Evolutionary conservation across 768 basidiomycete genomes (phyloP).

Genomic region (Psilocybe subaeruginosa): DNA sequence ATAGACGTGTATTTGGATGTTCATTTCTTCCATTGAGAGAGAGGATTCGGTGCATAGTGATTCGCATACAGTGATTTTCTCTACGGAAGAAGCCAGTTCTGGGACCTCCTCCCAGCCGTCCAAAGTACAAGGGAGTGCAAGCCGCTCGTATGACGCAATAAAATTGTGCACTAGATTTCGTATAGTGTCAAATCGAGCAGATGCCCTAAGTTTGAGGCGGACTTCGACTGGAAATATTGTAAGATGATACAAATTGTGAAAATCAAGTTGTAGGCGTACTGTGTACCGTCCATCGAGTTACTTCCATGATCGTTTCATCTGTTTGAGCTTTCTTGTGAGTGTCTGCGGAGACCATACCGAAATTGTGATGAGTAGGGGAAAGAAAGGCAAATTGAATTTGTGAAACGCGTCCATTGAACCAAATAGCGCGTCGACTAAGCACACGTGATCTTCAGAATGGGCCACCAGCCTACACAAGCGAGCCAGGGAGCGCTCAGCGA

Average conservation of each 20-base stretch:
- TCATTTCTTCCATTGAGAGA: conserved; percentile 58
- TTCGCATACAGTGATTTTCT: conserved; percentile 75
- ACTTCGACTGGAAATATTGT: conserved; percentile 70
- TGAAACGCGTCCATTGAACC: conserved; percentile 17
- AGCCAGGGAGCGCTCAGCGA: background rate
- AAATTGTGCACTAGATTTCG: conserved; percentile 63
- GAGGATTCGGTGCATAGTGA: conserved; percentile 58
- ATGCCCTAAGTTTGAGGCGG: conserved; percentile 67
- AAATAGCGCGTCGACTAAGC: conserved; percentile 52
- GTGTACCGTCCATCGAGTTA: conserved; percentile 64
- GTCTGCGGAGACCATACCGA: background rate
- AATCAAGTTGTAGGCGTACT: conserved; percentile 36
- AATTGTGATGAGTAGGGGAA: background rate
- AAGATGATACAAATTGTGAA: background rate
- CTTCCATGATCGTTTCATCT: background rate
- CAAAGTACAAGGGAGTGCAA: conserved; percentile 71
- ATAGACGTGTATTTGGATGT: conserved; percentile 87
- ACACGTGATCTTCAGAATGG: background rate
- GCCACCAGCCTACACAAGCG: too few species aligned
- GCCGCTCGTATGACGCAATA: conserved; percentile 58
- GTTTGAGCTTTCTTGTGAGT: background rate
- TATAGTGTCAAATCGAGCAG: conserved; percentile 77
- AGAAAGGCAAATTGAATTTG: background rate
- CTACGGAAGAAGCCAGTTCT: conserved; percentile 73
- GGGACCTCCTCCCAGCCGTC: conserved; percentile 81